A percentile compares a stretch with the other conserved stretches of the same genome.
Conservation (phyloP, 2,329 filamentous ascomycete genomes). For the Fusarium mangiferae region DNA sequence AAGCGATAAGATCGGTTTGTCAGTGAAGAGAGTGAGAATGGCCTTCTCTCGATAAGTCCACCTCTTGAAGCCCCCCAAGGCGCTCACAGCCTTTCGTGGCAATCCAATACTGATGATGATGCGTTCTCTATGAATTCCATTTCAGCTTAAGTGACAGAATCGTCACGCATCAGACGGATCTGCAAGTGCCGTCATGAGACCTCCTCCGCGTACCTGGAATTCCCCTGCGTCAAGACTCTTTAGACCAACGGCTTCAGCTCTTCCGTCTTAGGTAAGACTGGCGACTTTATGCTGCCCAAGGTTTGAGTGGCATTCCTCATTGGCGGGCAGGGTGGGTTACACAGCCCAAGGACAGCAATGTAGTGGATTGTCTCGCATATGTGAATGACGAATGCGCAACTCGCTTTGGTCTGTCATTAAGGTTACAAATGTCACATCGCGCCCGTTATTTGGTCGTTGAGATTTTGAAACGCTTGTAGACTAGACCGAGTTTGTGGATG, state of each 20-base stretch:
- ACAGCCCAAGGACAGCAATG: neutral
- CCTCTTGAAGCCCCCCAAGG: neutral
- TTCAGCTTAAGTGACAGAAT: neutral
- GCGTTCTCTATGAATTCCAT: neutral
- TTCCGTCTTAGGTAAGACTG: neutral
- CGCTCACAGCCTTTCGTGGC: neutral
- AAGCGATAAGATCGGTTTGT: neutral
- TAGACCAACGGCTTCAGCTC: constrained; percentile 1
- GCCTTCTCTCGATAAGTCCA: neutral
- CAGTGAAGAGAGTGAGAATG: neutral
- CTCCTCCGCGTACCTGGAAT: constrained; percentile 18
- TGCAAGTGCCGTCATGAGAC: neutral
- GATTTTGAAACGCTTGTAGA: neutral
- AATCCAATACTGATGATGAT: neutral
- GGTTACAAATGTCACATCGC: neutral
- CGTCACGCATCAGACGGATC: neutral
- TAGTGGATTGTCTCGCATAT: constrained; percentile 5
- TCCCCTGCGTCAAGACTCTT: constrained; percentile 5
- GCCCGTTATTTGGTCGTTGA: neutral
- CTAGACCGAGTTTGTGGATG: neutral
- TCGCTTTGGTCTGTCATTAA: neutral
- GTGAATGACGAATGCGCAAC: constrained; percentile 2
- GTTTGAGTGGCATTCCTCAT: constrained; percentile 23
- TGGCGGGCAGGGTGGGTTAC: neutral
- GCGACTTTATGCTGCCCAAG: neutral